Evolutionary conservation across 1,139 yeast genomes (phyloP), one percentile per base, ranked within the genome.

Genomic region (Tardiomyces depauwii): DNA sequence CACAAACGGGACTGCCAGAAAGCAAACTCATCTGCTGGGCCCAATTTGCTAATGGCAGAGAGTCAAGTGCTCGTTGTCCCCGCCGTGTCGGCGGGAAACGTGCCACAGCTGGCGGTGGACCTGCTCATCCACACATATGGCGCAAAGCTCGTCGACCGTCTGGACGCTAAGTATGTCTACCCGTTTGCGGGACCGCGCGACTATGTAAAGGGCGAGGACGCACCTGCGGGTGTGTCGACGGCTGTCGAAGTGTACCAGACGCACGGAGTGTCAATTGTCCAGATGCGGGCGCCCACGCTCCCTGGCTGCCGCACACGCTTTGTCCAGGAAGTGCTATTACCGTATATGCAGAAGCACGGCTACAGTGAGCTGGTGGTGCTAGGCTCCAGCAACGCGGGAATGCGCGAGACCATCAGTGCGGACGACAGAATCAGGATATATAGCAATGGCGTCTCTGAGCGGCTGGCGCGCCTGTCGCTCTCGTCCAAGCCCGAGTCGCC

Each of bases 141-240:
- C 1, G 74, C 82, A 48, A 52, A 64, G 45, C 74, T 73, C 43
- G 68, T 81, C 5, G 78, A 76, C 4, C 61, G 74, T 18, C 63
- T 88, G 32, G 82, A 82, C 56, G 79, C 78, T 45, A 62, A 68
- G 2, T 77, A 71, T 55, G 63, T 88, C 21, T 85, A 84, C 56
- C 96, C 98, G 2, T 87, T 89, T 65, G 80, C 81, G 0, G 84
- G 95, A 0, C 93, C 96, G 1, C 65, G 76, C 12, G 96, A 88
- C 60, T 63, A 66, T 43, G 63, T 62, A 2, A 55, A 51, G 5
- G 51, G 43, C 39, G 33, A 46, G 45, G 18, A 36, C 28, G n/a
- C 18, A 53, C 47, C 38, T 36, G 45, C 43, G n/a, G 78, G 80
- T 2, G 61, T 82, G 42, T 63, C 81, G 4, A 74, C 82, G 1